A percentile compares a stretch with the other conserved stretches of the same genome.
Conservation (phyloP, 78 protist species). For the Guillardia theta region DNA sequence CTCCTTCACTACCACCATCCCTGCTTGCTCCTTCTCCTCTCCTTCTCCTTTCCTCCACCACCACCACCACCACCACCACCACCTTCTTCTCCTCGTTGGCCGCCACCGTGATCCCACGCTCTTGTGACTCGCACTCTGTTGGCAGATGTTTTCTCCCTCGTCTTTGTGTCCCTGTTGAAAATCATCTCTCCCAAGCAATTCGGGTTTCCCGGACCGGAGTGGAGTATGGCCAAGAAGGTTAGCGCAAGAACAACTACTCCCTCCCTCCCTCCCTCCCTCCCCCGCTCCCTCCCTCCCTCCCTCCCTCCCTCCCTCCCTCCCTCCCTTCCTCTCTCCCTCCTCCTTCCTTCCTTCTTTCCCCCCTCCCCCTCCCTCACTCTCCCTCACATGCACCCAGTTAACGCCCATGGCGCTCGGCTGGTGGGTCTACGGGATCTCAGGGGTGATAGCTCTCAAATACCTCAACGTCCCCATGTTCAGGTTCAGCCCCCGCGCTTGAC, state of each 20-base stretch:
- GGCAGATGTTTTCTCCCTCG: background rate
- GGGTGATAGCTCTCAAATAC: background rate
- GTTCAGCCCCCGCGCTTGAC: background rate
- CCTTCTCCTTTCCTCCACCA: background rate
- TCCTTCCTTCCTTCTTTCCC: background rate
- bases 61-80: too few relatives aligned
- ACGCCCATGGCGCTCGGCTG: background rate
- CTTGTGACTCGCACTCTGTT: too few relatives aligned
- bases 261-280: background rate
- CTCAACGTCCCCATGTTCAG: conserved; percentile 41
- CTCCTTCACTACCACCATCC: background rate
- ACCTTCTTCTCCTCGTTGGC: background rate
- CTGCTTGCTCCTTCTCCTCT: background rate
- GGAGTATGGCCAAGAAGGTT: background rate
- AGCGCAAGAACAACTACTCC: background rate
- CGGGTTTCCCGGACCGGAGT: background rate
- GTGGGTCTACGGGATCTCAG: background rate
- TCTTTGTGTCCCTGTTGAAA: background rate
- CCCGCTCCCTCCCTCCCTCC: background rate
- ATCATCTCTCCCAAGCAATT: background rate
- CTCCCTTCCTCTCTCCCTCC: background rate
- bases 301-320: background rate
- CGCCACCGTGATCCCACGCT: too few relatives aligned
- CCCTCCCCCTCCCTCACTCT: background rate
- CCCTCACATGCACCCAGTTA: background rate